These are phyloP conservation scores for Cercospora sesami DNA, from an alignment of 2,329 filamentous ascomycete species.

Conservation along the genomic window DNA sequence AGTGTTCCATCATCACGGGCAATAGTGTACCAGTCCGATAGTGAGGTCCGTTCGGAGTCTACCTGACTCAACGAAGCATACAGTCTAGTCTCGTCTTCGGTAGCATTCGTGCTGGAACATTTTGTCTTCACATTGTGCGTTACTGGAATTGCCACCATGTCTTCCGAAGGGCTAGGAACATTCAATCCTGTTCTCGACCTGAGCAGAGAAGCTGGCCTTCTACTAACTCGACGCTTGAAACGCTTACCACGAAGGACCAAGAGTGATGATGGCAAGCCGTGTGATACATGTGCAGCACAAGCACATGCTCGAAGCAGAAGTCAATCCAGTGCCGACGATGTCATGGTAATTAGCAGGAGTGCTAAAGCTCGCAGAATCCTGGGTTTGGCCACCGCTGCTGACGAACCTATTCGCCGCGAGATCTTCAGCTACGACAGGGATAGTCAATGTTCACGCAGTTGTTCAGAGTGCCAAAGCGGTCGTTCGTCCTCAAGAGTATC, in stretches of 20 bases:
- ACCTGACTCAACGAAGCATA: not conserved
- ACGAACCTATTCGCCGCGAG: not conserved
- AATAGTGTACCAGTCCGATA: not conserved
- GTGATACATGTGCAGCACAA: not conserved
- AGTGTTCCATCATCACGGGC: not conserved
- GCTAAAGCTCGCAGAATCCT: not conserved
- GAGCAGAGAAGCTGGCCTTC: not conserved
- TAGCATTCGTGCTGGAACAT: not conserved
- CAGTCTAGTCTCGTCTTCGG: not conserved
- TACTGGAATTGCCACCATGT: not conserved
- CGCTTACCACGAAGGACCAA: not conserved
- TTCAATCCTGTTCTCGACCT: not conserved
- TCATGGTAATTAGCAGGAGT: not conserved
- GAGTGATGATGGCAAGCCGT: not conserved
- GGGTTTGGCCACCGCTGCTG: not conserved
- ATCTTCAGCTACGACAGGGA: not conserved
- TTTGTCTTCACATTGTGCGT: not conserved
- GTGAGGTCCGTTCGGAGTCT: not conserved
- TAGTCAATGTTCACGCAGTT: not conserved
- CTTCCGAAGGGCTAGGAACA: not conserved
- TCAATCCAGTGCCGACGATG: not conserved
- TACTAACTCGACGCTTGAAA: not conserved
- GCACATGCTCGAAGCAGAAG: not conserved
- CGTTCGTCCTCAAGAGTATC: not conserved
- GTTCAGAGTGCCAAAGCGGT: not conserved